Percentiles rank a stretch among this genome's conserved stretches.
Conservation (phyloP, 2,329 filamentous ascomycete genomes). For the Anisogramma anomala region DNA sequence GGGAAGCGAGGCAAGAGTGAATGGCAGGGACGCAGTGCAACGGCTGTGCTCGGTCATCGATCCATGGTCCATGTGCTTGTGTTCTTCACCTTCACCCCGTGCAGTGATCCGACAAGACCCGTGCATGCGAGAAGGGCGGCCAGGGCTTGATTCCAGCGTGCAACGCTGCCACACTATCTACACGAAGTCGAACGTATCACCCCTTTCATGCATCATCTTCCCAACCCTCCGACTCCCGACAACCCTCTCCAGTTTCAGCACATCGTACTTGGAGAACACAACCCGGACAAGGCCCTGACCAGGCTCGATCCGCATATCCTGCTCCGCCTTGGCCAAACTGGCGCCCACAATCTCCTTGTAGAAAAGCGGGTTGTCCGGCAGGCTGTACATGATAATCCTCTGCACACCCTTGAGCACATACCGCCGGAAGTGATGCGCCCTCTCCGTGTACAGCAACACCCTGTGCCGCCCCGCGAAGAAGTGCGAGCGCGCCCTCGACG, state of each 20-base stretch:
- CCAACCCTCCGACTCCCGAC: constrained; percentile 71
- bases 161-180: constrained; percentile 28
- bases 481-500: constrained; percentile 73
- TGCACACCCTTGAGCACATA: constrained; percentile 72
- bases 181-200: constrained; percentile 92
- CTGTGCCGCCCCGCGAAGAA: constrained; percentile 75
- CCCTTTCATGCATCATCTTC: constrained; percentile 72
- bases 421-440: constrained; percentile 94
- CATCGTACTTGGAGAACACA: constrained; percentile 83
- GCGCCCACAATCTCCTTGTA: constrained; percentile 65
- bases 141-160: background rate
- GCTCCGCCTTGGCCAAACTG: constrained; percentile 50
- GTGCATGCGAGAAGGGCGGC: no score
- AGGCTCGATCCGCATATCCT: constrained; percentile 41
- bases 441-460: constrained; percentile 81
- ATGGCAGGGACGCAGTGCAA: no score
- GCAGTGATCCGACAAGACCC: no score
- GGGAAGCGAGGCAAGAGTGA: no score
- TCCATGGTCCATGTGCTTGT: no score
- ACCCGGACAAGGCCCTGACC: constrained; percentile 48
- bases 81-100: no score
- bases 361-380: constrained; percentile 79
- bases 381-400: constrained; percentile 75
- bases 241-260: constrained; percentile 75
- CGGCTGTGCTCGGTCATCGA: no score